Percentiles rank a stretch among this genome's conserved stretches.
These are phyloP conservation scores for Candida berthetii DNA, from an alignment of 805 yeast genomes.

Conservation along the genomic window DNA sequence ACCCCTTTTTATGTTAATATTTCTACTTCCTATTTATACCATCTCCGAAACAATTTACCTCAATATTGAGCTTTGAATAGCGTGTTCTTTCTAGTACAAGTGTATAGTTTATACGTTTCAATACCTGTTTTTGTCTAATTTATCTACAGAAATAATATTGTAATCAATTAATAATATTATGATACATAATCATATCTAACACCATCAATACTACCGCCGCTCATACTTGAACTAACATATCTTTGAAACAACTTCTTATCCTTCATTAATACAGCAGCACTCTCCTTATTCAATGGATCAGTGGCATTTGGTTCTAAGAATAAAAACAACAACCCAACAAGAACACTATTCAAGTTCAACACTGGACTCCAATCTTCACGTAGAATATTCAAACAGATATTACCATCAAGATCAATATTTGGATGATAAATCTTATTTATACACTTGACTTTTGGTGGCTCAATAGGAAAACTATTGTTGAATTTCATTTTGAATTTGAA, in stretches of 20 bases:
- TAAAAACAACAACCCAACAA: slow-evolving; percentile 79
- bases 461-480: slow-evolving; percentile 78
- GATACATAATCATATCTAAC: slow-evolving; percentile 65
- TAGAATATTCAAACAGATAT: slow-evolving; percentile 84
- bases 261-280: slow-evolving; percentile 54
- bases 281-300: slow-evolving; percentile 91
- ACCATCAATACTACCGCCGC: slow-evolving; percentile 59
- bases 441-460: slow-evolving; percentile 83
- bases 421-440: slow-evolving; percentile 81
- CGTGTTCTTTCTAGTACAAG: too few relatives aligned
- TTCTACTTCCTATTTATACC: too few relatives aligned
- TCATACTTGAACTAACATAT: slow-evolving; percentile 60
- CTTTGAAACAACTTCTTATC: slow-evolving; percentile 43
- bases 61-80: too few relatives aligned
- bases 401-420: slow-evolving; percentile 85
- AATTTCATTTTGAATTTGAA: slow-evolving; percentile 65
- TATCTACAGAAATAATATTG: neutral
- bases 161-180: slow-evolving; percentile 10
- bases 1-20: too few relatives aligned
- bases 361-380: slow-evolving; percentile 98
- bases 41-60: too few relatives aligned
- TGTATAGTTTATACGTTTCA: too few relatives aligned
- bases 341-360: slow-evolving; percentile 68
- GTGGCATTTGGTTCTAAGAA: slow-evolving; percentile 87
- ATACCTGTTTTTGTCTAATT: too few relatives aligned